These are phyloP conservation scores for Verticillium klebahnii DNA, from an alignment of 2,329 filamentous ascomycete genomes.

Conservation along the genomic window DNA sequence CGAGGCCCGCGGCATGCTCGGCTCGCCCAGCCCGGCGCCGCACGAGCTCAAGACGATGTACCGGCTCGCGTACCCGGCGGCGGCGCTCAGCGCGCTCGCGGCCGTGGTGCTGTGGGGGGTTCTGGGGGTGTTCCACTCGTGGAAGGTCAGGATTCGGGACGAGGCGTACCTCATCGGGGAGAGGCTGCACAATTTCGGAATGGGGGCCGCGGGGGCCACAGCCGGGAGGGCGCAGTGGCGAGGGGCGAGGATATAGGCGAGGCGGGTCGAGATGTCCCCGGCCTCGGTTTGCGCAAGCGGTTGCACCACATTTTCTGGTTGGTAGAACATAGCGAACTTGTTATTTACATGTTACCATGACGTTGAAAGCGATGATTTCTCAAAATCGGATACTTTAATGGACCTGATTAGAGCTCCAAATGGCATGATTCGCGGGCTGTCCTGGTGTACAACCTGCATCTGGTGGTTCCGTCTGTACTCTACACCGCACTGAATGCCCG, in stretches of 20 bases:
- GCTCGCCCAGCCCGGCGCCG: conserved; percentile 11
- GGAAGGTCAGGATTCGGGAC: conserved; percentile 80
- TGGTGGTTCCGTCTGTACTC: too few species aligned
- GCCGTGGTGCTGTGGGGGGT: conserved; percentile 47
- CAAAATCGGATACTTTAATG: too few species aligned
- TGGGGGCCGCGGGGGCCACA: conserved; percentile 30
- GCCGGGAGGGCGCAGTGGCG: conserved; percentile 30
- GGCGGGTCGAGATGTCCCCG: background rate
- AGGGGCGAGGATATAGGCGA: conserved; percentile 9
- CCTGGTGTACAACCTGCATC: too few species aligned
- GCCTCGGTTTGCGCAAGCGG: background rate
- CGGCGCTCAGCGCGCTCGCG: conserved; percentile 36
- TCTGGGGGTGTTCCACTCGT: conserved; percentile 62
- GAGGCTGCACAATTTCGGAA: conserved; percentile 86
- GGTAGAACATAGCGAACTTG: background rate
- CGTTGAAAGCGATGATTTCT: too few species aligned
- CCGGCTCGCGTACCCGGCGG: conserved; percentile 66
- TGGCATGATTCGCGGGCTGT: too few species aligned
- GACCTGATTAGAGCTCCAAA: too few species aligned
- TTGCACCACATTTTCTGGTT: background rate
- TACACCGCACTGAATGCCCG: too few species aligned
- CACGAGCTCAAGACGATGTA: conserved; percentile 32
- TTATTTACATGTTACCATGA: background rate
- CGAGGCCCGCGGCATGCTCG: conserved; percentile 9
- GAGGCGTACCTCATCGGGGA: conserved; percentile 97